These are phyloP conservation scores for Colletotrichum aenigma DNA, from an alignment of 2,329 filamentous ascomycete genomes.

Conservation along the genomic window DNA sequence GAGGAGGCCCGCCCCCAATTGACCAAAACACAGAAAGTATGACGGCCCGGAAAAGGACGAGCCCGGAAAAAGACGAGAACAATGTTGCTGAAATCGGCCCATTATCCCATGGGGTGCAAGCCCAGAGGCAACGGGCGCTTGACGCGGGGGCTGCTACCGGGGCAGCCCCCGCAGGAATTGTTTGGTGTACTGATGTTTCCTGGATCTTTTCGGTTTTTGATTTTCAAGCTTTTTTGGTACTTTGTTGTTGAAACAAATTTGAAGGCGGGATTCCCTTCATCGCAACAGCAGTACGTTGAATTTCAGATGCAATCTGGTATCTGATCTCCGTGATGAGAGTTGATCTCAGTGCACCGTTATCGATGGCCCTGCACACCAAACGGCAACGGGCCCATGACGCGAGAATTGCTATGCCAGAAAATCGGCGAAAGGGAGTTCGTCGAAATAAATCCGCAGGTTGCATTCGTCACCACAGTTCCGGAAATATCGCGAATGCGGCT, in stretches of 20 bases:
- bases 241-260: background rate
- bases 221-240: background rate
- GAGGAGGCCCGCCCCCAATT: background rate
- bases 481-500: background rate
- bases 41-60: background rate
- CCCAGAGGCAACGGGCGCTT: background rate
- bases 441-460: background rate
- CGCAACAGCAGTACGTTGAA: background rate
- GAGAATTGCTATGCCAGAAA: background rate
- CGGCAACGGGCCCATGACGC: background rate
- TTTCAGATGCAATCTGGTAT: background rate
- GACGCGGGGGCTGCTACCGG: background rate
- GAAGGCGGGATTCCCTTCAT: background rate
- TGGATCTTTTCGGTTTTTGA: background rate
- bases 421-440: background rate
- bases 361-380: background rate
- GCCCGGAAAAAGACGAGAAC: background rate
- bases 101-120: background rate
- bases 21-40: background rate
- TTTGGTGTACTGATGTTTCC: background rate
- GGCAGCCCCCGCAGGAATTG: background rate
- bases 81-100: background rate
- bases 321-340: background rate
- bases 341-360: background rate
- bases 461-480: background rate